These are phyloP conservation scores for Leptomonas seymouri DNA, from an alignment of 208 protist species.

Conservation along the genomic window DNA sequence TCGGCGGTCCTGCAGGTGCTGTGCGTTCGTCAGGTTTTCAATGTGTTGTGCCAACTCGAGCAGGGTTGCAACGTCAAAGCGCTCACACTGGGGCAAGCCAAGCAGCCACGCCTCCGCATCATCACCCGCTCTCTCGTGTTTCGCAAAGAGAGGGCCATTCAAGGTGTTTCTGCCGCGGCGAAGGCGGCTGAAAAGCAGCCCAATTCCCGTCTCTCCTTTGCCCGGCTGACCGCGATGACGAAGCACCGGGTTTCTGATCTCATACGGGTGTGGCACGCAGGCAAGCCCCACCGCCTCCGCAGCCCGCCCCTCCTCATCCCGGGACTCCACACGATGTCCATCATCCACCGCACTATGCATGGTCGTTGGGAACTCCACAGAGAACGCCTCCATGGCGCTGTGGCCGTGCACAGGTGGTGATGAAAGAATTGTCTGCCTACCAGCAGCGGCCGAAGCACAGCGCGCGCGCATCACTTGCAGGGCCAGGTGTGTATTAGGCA, in stretches of 20 bases:
- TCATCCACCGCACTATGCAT: background rate
- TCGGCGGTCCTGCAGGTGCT: background rate
- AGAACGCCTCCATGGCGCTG: background rate
- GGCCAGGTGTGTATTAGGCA: conserved; percentile 24
- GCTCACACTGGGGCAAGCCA: background rate
- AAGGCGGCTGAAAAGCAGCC: background rate
- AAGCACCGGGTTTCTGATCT: background rate
- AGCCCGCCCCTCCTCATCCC: background rate
- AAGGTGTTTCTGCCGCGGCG: background rate
- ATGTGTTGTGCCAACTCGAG: background rate
- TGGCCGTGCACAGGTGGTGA: background rate
- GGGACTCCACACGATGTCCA: background rate
- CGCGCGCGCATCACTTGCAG: conserved; percentile 17
- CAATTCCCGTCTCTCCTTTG: background rate
- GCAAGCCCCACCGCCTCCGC: background rate
- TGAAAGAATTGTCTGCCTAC: background rate
- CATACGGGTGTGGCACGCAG: background rate
- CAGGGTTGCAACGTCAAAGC: background rate
- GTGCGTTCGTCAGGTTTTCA: background rate
- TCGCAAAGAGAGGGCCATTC: background rate
- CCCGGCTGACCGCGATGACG: background rate
- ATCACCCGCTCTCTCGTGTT: background rate
- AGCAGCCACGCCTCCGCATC: background rate
- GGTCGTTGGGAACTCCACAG: background rate
- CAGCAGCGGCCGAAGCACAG: background rate